Evolutionary conservation across 495 filamentous ascomycete genomes (phyloP).

Genomic region (Aspergillus conjunctus): DNA sequence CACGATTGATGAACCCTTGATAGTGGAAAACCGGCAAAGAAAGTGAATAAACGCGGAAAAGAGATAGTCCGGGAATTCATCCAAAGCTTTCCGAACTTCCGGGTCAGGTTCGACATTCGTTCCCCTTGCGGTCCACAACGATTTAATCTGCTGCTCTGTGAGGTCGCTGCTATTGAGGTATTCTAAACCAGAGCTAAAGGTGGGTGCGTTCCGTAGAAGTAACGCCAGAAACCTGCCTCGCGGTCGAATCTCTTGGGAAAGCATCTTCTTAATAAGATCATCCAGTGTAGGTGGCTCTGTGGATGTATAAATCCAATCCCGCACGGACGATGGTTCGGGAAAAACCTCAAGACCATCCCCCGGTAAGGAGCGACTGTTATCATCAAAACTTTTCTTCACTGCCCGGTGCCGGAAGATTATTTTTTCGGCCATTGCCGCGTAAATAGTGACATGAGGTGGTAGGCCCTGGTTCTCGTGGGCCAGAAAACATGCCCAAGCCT

Average conservation of each 20-base stretch:
- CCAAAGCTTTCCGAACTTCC: slow-evolving; percentile 26
- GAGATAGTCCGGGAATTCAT: slow-evolving; percentile 41
- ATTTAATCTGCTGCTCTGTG: slow-evolving; percentile 35
- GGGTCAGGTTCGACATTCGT: slow-evolving; percentile 21
- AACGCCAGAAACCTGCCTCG: slow-evolving; percentile 46
- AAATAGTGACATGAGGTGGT: slow-evolving; percentile 43
- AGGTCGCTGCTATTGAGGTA: slow-evolving; percentile 45
- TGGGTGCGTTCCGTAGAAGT: slow-evolving; percentile 48
- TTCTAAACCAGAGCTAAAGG: slow-evolving; percentile 40
- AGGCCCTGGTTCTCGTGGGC: slow-evolving; percentile 49
- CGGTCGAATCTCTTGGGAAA: slow-evolving; percentile 47
- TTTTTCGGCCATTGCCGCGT: slow-evolving; percentile 64
- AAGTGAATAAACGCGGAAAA: slow-evolving; percentile 54
- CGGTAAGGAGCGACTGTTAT: slow-evolving; percentile 43
- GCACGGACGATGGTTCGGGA: slow-evolving; percentile 56
- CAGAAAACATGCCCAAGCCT: slow-evolving; percentile 73
- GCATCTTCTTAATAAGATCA: slow-evolving; percentile 58
- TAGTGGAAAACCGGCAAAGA: slow-evolving; percentile 38
- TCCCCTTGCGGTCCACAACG: slow-evolving; percentile 34
- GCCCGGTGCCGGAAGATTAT: slow-evolving; percentile 47
- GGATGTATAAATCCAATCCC: slow-evolving; percentile 59
- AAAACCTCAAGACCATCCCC: slow-evolving; percentile 64
- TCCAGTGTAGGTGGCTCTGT: slow-evolving; percentile 57
- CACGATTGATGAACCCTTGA: slow-evolving; percentile 2
- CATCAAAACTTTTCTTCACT: slow-evolving; percentile 25